Base-by-base conservation (phyloP, 2,329 filamentous ascomycete species). In the Botrytis pseudocinerea region DNA sequence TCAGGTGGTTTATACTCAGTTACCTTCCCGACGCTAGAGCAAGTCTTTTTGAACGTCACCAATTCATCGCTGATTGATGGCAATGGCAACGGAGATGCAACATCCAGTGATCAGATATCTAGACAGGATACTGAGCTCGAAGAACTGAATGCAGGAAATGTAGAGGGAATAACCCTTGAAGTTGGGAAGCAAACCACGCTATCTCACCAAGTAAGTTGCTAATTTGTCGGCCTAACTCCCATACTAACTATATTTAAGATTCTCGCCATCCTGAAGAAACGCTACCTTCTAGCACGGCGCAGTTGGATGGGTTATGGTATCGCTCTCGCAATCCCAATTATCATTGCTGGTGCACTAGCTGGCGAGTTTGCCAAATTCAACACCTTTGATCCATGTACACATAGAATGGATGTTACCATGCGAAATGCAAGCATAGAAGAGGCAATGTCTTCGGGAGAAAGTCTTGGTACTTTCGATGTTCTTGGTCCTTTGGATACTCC, bases 291-390 rank as follows among this genome's bases (percentile, higher is more conserved):
- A 38, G 18, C 20, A 25, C 57, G 32, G 28, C 28, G 22, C 9
- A 60, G 32, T 10, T 60, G 57, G 57, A 60, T 60, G 32, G 10
- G 18, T 22, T 38, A 35, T 22, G 28, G 57, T 4, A 60, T 60
- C 18, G 32, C 57, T 35, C 18, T 60, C 32, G 18, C 22, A 35
- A 25, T 60, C 9, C 57, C 57, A 35, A 38, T 60, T 38, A 20
- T 60, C 77, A 76, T 79, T 64, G 87, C 88, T 4, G 86, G 88
- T 38, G 89, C 87, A 2, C 80, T 91, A 7, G 88, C 90, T 4
- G 89, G 77, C 48, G 76, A 76, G 40, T 20, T 54, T 16, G 8
- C 7, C 7, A 38, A 38, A 54, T 48, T 35, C 28, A 10, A 12
- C 5, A 18, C 2, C 18, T 60, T 60, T 66, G 42, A n/a, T 38